Base-by-base conservation (phyloP, 441 rosid species). In the Adansonia grandidieri region DNA sequence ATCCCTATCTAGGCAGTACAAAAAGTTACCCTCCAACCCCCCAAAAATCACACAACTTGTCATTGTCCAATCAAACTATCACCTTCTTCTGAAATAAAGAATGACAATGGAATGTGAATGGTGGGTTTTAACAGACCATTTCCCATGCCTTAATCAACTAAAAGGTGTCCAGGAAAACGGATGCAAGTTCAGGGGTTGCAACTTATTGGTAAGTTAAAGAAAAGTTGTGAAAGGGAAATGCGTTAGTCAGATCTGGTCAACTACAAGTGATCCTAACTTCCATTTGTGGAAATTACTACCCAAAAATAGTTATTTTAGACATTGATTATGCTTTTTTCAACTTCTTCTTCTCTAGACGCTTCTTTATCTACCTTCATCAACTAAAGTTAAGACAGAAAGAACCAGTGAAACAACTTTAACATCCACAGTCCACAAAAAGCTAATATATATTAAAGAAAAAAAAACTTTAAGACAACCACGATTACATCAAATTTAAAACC, bases 41-140 rank as follows among this genome's bases (percentile, higher is more conserved):
- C 73, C 80, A 37, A 84, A 72, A 85, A 82, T 51, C 79, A 85
- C 82, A 82, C 76, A 83, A 69, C 84, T 87, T 84, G 85, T 87
- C 95, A 91, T 89, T 81, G 69, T 88, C 80, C 83, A 88, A 81
- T 80, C 78, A 89, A 82, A 76, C 60, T 75, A 77, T 80, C 82
- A 78, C 85, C 86, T 61, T 71, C 85, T 61, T 66, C 83, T 69
- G 80, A 68, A 51, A 79, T 77, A 80, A 82, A 83, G 70, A 84
- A 83, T 57, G 83, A 81, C 73, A 78, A 74, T 68, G 83, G 82
- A 82, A 84, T 78, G 82, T 70, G 78, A 84, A 78, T 50, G 71
- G 80, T 75, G 56, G 77, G 64, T 63, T 81, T 66, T 32, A 83
- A 73, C 73, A 74, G 80, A 71, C 84, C 86, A 85, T 81, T 81